Evolutionary conservation across 2,329 filamentous ascomycete species (phyloP).

Genomic region (Alternaria conjuncta): DNA sequence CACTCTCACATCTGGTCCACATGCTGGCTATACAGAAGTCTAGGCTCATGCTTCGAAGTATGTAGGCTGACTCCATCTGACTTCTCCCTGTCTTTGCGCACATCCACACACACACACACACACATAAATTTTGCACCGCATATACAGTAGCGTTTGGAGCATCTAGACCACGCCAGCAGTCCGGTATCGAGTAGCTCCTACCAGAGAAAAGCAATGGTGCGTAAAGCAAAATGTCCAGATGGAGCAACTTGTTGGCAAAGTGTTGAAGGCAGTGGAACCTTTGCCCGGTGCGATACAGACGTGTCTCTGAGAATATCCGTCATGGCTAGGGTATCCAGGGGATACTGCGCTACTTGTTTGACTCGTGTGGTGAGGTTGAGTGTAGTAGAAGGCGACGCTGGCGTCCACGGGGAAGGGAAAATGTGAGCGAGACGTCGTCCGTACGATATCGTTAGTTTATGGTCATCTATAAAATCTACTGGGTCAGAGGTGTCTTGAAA

Average conservation of each 20-base stretch:
- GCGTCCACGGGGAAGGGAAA: neutral
- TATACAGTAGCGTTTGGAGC: neutral
- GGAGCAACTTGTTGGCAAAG: neutral
- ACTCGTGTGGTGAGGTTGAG: neutral
- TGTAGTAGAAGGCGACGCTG: neutral
- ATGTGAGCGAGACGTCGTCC: neutral
- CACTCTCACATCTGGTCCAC: no score
- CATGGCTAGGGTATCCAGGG: neutral
- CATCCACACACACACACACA: no score
- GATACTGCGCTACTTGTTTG: neutral
- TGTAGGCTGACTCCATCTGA: no score
- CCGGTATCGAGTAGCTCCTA: neutral
- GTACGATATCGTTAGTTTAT: neutral
- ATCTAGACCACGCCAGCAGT: neutral
- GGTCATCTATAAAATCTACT: neutral
- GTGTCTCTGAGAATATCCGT: neutral
- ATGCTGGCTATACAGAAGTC: no score
- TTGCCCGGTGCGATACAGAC: slow-evolving; percentile 1
- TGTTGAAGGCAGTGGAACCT: slow-evolving; percentile 2
- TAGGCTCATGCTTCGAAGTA: no score
- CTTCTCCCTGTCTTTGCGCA: no score
- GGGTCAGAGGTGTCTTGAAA: slow-evolving; percentile 31
- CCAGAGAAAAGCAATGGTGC: neutral
- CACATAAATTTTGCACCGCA: no score
- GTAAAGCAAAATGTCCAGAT: neutral